A percentile compares a stretch with the other conserved stretches of the same genome.
Evolutionary conservation across 2,329 filamentous ascomycete species (phyloP).

Genomic region (Pseudopithomyces maydicus): DNA sequence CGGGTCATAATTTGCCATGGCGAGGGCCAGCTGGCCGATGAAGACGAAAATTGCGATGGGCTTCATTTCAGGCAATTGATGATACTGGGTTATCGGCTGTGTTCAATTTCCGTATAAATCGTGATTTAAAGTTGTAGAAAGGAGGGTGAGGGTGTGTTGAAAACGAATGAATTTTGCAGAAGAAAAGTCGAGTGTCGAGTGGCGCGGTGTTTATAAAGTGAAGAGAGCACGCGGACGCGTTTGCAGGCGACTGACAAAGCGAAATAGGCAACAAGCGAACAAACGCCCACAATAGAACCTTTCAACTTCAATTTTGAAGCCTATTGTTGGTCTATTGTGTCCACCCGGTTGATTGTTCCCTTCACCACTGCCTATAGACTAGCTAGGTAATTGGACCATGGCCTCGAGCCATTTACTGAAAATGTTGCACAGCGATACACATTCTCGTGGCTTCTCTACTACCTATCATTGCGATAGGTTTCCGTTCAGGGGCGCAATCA

Average conservation of each 20-base stretch:
- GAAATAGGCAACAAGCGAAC: background rate
- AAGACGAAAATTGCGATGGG: background rate
- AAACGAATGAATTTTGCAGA: background rate
- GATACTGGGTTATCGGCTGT: background rate
- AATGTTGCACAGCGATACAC: background rate
- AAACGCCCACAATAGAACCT: background rate
- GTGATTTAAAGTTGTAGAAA: background rate
- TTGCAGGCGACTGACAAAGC: background rate
- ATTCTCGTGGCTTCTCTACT: background rate
- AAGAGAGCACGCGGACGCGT: background rate
- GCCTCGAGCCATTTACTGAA: background rate
- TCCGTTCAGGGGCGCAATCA: background rate
- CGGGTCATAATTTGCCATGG: background rate
- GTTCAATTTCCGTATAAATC: background rate
- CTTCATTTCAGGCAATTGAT: conserved; percentile 4
- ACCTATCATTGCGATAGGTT: background rate
- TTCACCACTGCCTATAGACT: background rate
- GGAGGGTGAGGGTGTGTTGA: background rate
- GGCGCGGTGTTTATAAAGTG: background rate
- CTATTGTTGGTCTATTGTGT: background rate
- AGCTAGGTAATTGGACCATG: background rate
- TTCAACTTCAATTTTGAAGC: background rate
- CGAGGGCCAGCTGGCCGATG: background rate
- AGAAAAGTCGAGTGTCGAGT: background rate
- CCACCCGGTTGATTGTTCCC: background rate